phyloP scores from a whole-genome alignment of 768 basidiomycete species.

The Strobilomyces echinocephalus region DNA sequence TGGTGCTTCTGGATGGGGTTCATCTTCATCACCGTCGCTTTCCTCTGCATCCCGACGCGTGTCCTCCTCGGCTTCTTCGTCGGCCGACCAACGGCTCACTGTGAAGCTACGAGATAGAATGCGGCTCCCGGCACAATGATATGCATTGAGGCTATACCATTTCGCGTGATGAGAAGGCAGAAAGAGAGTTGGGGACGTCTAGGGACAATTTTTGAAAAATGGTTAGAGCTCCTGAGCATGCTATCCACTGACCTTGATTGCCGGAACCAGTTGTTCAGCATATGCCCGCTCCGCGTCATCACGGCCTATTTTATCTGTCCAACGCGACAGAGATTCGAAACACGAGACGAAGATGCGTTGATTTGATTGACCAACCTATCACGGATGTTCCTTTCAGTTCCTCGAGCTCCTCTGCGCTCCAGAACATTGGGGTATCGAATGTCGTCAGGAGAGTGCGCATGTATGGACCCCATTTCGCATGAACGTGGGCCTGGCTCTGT shows the following conservation, averaged over 20 bases:
- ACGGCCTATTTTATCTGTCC: slow-evolving; percentile 79
- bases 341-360: not conserved
- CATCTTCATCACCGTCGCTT: slow-evolving; percentile 28
- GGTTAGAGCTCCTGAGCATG: not conserved
- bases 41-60: slow-evolving; percentile 17
- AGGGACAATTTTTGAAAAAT: not conserved
- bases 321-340: not conserved
- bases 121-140: slow-evolving; percentile 86
- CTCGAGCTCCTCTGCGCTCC: slow-evolving; percentile 66
- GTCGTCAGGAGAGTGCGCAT: slow-evolving; percentile 49
- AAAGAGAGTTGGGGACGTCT: slow-evolving; percentile 77
- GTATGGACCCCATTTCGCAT: slow-evolving; percentile 23
- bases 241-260: slow-evolving; percentile 52
- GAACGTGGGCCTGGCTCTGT: not conserved
- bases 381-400: slow-evolving; percentile 84
- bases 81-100: slow-evolving; percentile 57
- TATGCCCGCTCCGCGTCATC: slow-evolving; percentile 78
- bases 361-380: slow-evolving; percentile 55
- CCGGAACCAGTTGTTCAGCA: slow-evolving; percentile 58
- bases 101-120: slow-evolving; percentile 92
- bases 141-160: slow-evolving; percentile 66
- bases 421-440: slow-evolving; percentile 95
- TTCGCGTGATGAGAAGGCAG: slow-evolving; percentile 37
- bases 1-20: slow-evolving; percentile 12
- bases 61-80: slow-evolving; percentile 18